These are phyloP conservation scores for Diaporthe eres DNA, from an alignment of 2,329 filamentous ascomycete species.

Conservation along the genomic window DNA sequence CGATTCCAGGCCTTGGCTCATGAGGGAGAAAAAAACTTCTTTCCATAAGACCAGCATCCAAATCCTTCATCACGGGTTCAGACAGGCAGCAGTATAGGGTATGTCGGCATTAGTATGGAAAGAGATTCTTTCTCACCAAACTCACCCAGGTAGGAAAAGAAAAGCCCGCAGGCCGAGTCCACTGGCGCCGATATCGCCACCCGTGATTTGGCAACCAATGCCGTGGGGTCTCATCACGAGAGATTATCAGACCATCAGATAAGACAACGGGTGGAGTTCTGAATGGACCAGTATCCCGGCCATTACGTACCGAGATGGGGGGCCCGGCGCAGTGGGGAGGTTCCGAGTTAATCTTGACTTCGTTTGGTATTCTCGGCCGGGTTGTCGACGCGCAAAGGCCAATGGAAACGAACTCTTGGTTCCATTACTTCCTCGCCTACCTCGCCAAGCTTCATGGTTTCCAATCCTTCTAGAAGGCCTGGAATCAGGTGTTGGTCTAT, in stretches of 20 bases:
- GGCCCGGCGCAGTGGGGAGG: background rate
- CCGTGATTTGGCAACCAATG: background rate
- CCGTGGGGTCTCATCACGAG: background rate
- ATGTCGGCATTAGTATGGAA: background rate
- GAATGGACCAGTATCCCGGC: background rate
- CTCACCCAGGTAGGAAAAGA: background rate
- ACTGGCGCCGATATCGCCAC: slow-evolving; percentile 12
- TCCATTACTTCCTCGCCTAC: background rate
- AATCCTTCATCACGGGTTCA: background rate
- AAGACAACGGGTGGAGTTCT: slow-evolving; percentile 4
- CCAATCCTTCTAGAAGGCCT: background rate
- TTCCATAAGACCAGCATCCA: background rate
- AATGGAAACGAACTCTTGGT: background rate
- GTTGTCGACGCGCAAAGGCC: background rate
- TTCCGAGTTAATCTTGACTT: slow-evolving; percentile 8
- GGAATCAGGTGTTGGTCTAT: background rate
- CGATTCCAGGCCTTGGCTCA: background rate
- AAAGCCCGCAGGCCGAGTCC: slow-evolving; percentile 11
- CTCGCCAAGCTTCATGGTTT: background rate
- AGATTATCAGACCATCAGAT: slow-evolving; percentile 18
- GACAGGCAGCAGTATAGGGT: background rate
- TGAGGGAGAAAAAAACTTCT: background rate
- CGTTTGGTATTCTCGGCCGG: slow-evolving; percentile 6
- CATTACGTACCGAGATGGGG: slow-evolving; percentile 20
- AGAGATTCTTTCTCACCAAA: background rate